Evolutionary conservation across 192 early-diverging fungal species (phyloP), one percentile per base, ranked within the genome.

Genomic region (Neocallimastix lanati): DNA sequence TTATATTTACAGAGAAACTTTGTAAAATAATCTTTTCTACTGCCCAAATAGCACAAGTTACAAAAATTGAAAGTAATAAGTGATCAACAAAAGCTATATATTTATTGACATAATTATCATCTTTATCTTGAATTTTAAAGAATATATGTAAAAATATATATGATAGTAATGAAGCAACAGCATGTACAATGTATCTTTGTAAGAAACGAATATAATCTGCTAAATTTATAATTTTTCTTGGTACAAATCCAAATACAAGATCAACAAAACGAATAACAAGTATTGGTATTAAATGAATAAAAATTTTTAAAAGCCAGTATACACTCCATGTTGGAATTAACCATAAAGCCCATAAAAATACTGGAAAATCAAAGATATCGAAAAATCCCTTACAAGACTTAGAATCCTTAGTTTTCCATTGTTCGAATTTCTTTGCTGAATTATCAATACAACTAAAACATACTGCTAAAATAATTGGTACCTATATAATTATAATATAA

Each of bases 1-100:
- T 37, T 37, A 37, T 12, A 13, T 37, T 37, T 67, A 67, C 50
- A 0, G 50, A 67, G 9, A 67, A 67, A 67, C 50, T 67, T 67
- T 92, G 88, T 33, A 91, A 83, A 11, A 88, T 77, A 14, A 91
- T 83, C 82, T 92, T 92, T 77, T 92, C 91, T 13, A 88, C 77
- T 28, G 86, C 84, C 33, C 89, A 82, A 9, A 92, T 82, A 0
- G 82, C 81, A 77, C 84, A 86, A 11, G 83, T 86, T 38, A 88
- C 87, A 37, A 88, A 83, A 13, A 90, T 29, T 0, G 86, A 79
- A 67, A 67, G 25, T 25, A 67, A 9, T 11, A 67, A n/a, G 1
- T 5, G 16, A n/a, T 67, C 4, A 67, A 67, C 9, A n/a, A n/a
- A 67, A n/a, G 4, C 25, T 11, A 67, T n/a, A 21, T 9, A n/a